A percentile compares a stretch with the other conserved stretches of the same genome.
These are phyloP conservation scores for Colletotrichum australisinense DNA, from an alignment of 2,329 filamentous ascomycete genomes.

Conservation along the genomic window DNA sequence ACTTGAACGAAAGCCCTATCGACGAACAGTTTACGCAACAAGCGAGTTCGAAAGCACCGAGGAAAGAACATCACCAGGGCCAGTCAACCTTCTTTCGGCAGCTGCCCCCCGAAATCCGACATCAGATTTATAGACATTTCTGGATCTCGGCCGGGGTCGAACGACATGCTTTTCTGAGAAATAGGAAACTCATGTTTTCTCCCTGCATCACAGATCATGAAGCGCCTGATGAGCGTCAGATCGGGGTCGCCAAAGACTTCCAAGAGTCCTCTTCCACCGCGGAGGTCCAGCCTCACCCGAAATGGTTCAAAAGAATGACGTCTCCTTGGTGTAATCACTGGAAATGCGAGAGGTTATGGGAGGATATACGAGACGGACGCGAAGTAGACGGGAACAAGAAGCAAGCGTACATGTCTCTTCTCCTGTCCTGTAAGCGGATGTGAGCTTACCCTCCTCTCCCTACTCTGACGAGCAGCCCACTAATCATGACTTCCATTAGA, in stretches of 20 bases:
- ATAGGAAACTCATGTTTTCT: background rate
- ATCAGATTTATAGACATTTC: conserved; percentile 30
- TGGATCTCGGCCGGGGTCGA: conserved; percentile 20
- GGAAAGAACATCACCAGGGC: background rate
- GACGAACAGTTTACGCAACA: background rate
- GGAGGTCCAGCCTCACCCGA: conserved; percentile 21
- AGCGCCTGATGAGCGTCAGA: conserved; percentile 32
- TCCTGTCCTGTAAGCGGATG: conserved; percentile 34
- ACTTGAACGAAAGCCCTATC: background rate
- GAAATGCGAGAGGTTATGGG: conserved; percentile 32
- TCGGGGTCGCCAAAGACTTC: conserved; percentile 22
- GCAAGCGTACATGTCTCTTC: conserved; percentile 24
- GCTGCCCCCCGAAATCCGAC: conserved; percentile 32
- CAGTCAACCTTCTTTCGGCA: conserved; percentile 25
- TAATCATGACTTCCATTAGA: background rate
- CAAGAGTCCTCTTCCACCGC: background rate
- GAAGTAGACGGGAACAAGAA: conserved; percentile 1
- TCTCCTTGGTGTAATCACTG: conserved; percentile 38
- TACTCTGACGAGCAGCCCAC: background rate
- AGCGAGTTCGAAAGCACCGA: background rate
- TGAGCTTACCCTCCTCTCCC: background rate
- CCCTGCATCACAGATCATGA: conserved; percentile 30
- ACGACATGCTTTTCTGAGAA: conserved; percentile 25
- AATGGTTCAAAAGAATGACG: conserved; percentile 33
- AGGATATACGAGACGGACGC: conserved; percentile 17